Percentiles rank a stretch among this genome's conserved stretches.
Evolutionary conservation across 2,329 filamentous ascomycete genomes (phyloP).

Genomic region (Trichoderma gracile): DNA sequence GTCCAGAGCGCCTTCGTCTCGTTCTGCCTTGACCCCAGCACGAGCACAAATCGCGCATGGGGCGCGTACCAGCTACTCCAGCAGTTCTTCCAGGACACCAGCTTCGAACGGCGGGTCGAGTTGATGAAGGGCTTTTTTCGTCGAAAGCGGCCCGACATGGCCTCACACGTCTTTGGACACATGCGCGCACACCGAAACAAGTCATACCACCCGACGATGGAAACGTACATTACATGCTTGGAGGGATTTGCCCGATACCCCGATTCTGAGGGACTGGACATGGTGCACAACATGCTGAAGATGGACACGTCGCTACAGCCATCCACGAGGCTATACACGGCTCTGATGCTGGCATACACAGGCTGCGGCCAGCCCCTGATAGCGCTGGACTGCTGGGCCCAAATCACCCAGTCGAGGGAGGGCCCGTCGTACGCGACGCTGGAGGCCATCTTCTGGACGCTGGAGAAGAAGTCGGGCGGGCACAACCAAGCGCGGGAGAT

Average conservation of each 20-base stretch:
- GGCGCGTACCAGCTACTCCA: constrained; percentile 65
- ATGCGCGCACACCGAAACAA: constrained; percentile 78
- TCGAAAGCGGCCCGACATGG: constrained; percentile 79
- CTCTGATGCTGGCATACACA: constrained; percentile 83
- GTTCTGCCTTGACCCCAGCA: constrained; percentile 65
- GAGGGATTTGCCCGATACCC: constrained; percentile 66
- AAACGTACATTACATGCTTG: constrained; percentile 77
- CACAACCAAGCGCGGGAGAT: constrained; percentile 64
- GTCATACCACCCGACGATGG: constrained; percentile 64
- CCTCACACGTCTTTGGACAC: constrained; percentile 81
- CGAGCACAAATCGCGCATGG: constrained; percentile 65
- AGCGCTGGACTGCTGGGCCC: constrained; percentile 78
- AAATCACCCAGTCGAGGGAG: constrained; percentile 80
- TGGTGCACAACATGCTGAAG: constrained; percentile 91
- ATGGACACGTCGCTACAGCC: constrained; percentile 80
- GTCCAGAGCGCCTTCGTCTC: constrained; percentile 66
- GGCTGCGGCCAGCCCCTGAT: constrained; percentile 64
- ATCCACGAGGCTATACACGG: constrained; percentile 75
- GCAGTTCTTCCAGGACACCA: constrained; percentile 66
- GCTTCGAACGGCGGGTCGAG: constrained; percentile 62
- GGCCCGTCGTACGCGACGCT: constrained; percentile 83
- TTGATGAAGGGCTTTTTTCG: constrained; percentile 84
- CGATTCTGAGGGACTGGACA: constrained; percentile 62
- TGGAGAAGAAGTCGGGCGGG: constrained; percentile 63
- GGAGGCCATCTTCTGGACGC: constrained; percentile 76